Evolutionary conservation across 1,284 basidiomycete species (phyloP).

Genomic region (Golubevia sp.): DNA sequence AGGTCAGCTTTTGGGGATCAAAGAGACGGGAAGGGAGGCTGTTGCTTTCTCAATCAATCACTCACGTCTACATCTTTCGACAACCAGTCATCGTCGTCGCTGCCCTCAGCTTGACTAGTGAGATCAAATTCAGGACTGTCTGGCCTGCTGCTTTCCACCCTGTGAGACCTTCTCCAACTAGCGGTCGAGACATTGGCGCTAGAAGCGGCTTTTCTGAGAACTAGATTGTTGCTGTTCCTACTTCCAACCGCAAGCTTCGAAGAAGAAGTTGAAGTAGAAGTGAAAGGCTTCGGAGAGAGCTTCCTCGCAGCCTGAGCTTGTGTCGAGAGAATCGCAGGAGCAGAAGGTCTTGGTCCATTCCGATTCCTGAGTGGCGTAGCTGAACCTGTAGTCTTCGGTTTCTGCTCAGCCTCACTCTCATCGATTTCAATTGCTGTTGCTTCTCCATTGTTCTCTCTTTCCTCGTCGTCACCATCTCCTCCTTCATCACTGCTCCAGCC

Average conservation of each 20-base stretch:
- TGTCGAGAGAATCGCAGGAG: neutral
- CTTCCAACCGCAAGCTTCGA: too few species aligned
- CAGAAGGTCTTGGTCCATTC: neutral
- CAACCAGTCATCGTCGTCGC: neutral
- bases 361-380: constrained; percentile 8
- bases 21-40: too few species aligned
- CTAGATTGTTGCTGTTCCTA: neutral
- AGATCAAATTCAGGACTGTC: constrained; percentile 1
- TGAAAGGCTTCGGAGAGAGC: too few species aligned
- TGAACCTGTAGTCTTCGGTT: neutral
- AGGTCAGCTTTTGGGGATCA: too few species aligned
- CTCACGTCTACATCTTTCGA: too few species aligned
- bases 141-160: neutral
- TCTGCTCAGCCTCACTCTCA: neutral
- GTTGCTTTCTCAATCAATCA: too few species aligned
- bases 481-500: constrained; percentile 22
- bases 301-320: too few species aligned
- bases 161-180: too few species aligned
- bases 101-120: neutral
- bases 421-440: constrained; percentile 7
- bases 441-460: neutral
- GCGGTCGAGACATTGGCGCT: neutral
- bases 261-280: neutral
- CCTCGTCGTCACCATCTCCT: constrained; percentile 3
- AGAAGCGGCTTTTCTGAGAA: neutral